A percentile compares a stretch with the other conserved stretches of the same genome.
phyloP scores from a whole-genome alignment of 208 protist species.

The Blechomonas ayalai region DNA sequence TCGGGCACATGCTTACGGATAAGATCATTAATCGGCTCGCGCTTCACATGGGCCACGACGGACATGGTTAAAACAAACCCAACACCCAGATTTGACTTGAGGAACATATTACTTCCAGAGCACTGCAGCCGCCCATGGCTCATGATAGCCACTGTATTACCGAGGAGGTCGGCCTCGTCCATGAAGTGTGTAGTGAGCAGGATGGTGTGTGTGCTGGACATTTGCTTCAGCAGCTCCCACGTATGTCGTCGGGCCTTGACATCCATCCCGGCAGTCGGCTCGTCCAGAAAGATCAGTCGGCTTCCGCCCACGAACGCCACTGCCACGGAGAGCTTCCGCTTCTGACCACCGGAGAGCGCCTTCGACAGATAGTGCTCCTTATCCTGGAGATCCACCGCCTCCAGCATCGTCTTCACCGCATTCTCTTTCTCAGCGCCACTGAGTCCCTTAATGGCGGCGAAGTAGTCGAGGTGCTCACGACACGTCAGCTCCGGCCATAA shows the following conservation, averaged over 20 bases:
- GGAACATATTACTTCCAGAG: constrained; percentile 42
- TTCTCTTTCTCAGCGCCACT: constrained; percentile 11
- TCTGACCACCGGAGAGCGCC: constrained; percentile 75
- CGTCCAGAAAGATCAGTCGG: constrained; percentile 79
- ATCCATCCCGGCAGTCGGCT: constrained; percentile 89
- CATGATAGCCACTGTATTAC: constrained; percentile 90
- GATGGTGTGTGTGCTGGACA: constrained; percentile 46
- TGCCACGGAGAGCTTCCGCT: constrained; percentile 78
- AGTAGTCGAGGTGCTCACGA: constrained; percentile 89
- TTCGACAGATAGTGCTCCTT: constrained; percentile 30
- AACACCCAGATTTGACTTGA: constrained; percentile 54
- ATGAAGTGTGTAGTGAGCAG: constrained; percentile 92
- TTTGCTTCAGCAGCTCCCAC: constrained; percentile 64
- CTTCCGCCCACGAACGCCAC: constrained; percentile 77
- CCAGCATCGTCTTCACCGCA: constrained; percentile 29
- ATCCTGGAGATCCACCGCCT: constrained; percentile 48
- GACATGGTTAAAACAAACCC: constrained; percentile 51
- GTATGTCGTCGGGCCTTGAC: constrained; percentile 61
- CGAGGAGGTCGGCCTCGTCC: constrained; percentile 96
- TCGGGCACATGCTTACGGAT: constrained; percentile 19
- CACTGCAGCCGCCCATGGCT: constrained; percentile 52
- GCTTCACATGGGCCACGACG: constrained; percentile 8
- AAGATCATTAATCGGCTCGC: constrained; percentile 10
- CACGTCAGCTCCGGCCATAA: constrained; percentile 86
- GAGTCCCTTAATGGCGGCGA: constrained; percentile 81